Base-by-base conservation (phyloP, 768 basidiomycete species). In the Coprinopsis sp. region DNA sequence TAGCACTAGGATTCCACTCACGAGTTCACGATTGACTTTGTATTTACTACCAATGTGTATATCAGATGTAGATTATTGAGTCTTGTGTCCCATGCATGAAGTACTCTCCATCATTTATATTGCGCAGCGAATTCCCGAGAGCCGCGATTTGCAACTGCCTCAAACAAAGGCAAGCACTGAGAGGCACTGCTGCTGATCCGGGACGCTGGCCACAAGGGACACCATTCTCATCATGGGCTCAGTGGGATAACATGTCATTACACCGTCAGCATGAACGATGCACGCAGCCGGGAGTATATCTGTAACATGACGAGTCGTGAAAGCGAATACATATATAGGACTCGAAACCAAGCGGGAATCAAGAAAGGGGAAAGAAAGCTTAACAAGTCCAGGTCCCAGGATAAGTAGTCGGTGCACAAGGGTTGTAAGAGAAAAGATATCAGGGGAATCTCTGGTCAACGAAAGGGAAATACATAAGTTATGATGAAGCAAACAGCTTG, bases 401-500 rank as follows among this genome's bases (percentile, higher is more conserved):
- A 61, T 67, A 65, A 63, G 61, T 65, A 56, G 54, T 51, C 54
- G 58, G 56, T 68, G 62, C 67, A 68, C 59, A 54, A 61, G 51
- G 53, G 52, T 58, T 50, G 51, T 39, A 41, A 22, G 40, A 48
- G n/a, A n/a, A n/a, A n/a, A 33, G 40, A 41, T 46, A 38, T 34
- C 29, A 28, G 14, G 7, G 12, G 18, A 36, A 14, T 12, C 13
- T 14, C 24, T 16, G 46, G 22, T 7, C 40, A n/a, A 25, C 14
- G 31, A 37, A 50, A 56, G 55, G 49, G 56, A 43, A 41, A 34
- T 25, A 30, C 38, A 50, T 52, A 52, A 51, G 66, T 73, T 74
- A 90, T 68, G 87, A 91, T 58, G 87, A 87, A 51, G 88, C 87
- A 63, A 89, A 96, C 22, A 97, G 72, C 65, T 91, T 91, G 50